Evolutionary conservation across 2,329 filamentous ascomycete genomes (phyloP), one percentile per base, ranked within the genome.

Genomic region (Trichoderma koningiopsis): DNA sequence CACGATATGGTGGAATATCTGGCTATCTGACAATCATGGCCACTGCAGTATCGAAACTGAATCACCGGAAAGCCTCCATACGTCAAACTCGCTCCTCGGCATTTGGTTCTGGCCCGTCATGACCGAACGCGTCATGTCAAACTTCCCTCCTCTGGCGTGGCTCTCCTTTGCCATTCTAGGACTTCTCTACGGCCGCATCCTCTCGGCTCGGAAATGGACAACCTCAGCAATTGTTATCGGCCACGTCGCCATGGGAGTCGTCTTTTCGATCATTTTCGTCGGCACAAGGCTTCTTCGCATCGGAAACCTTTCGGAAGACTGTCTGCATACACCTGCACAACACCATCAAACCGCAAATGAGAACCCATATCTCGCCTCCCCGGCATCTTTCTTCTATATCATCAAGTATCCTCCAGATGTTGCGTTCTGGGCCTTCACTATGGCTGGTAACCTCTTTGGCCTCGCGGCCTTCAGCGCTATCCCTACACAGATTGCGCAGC

Each of bases 331-430:
- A 3, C 78, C 80, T 0, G 81, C 80, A 27, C 79, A 83, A 24
- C 62, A 70, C 10, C 61, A 68, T 11, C 68, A 66, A 13, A 73
- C 75, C 22, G 76, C 78, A 0, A 68, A 71, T 4, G 67, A 60
- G 14, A 84, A 84, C 70, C 81, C 78, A 2, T 84, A 83, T 57
- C 78, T 84, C 19, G 76, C 73, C 5, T 83, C 82, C 0, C 72
- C 74, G 1, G 73, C 75, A 31, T 79, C 82, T 6, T 84, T 84
- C 75, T 82, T 84, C 74, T 84, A 83, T 76, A 72, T 83, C 55
- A 74, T 80, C 71, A 84, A 84, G 73, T 84, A 84, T 59, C 82
- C 83, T 0, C 83, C 83, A 5, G 83, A 84, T 70, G 76, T 84
- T 4, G 81, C 82, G 4, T 84, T 82, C 70, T 82, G 81, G 77